A percentile compares a stretch with the other conserved stretches of the same genome.
These are phyloP conservation scores for Gilbertella persicaria DNA, from an alignment of 371 early-diverging fungal species.

Conservation along the genomic window DNA sequence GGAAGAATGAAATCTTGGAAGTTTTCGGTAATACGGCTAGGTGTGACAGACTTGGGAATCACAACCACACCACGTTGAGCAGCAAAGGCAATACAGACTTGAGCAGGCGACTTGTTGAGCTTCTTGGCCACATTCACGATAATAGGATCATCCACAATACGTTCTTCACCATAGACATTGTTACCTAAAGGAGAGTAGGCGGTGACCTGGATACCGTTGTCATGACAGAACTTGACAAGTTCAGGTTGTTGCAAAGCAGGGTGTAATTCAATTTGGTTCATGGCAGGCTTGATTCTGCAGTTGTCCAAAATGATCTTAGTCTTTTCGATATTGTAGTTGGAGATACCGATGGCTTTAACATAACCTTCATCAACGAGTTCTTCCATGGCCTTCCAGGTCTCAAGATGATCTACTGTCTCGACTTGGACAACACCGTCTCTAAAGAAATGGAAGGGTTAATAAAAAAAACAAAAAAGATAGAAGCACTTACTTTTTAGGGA, in stretches of 20 bases:
- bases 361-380: conserved; percentile 52
- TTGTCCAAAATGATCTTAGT: conserved; percentile 51
- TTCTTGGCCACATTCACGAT: conserved; percentile 65
- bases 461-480: neutral
- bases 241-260: conserved; percentile 56
- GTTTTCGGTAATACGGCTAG: conserved; percentile 55
- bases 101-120: conserved; percentile 70
- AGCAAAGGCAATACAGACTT: conserved; percentile 81
- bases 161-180: conserved; percentile 74
- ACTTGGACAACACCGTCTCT: conserved; percentile 37
- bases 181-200: conserved; percentile 48
- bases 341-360: conserved; percentile 71
- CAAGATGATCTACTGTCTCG: conserved; percentile 49
- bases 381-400: conserved; percentile 84
- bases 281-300: conserved; percentile 66
- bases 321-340: conserved; percentile 65
- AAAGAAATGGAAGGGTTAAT: neutral
- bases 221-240: conserved; percentile 37
- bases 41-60: conserved; percentile 60
- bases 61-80: conserved; percentile 64
- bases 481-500: conserved; percentile 33
- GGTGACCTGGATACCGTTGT: conserved; percentile 36
- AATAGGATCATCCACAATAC: conserved; percentile 52
- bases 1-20: conserved; percentile 55
- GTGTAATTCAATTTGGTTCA: conserved; percentile 66